phyloP scores from a whole-genome alignment of 2,329 filamentous ascomycete species.

The Tolypocladium sp. region DNA sequence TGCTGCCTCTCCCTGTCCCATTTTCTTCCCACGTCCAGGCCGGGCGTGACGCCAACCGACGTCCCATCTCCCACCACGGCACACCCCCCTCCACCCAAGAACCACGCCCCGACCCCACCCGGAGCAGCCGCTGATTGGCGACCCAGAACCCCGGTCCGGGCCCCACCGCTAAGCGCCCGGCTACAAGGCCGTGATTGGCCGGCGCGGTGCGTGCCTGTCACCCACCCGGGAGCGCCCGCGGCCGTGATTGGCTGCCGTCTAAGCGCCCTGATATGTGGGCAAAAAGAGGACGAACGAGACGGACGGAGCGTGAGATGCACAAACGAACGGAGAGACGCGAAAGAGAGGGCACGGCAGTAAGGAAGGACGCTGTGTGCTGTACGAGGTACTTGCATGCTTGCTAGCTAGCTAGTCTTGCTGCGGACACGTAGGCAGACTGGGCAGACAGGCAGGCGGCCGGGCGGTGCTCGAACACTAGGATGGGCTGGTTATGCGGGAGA shows the following conservation, averaged over 20 bases:
- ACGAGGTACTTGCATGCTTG: neutral
- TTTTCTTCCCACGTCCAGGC: neutral
- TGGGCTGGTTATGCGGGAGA: no score
- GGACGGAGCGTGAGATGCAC: no score
- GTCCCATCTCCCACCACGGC: neutral
- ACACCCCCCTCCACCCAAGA: neutral
- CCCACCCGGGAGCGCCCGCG: constrained; percentile 14
- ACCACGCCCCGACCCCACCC: neutral
- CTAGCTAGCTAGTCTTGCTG: neutral
- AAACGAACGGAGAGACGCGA: neutral
- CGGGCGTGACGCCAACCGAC: neutral
- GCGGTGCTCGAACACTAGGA: no score
- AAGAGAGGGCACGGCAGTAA: neutral
- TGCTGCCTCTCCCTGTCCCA: neutral
- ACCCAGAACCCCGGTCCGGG: constrained; percentile 15
- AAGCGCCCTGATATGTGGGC: constrained; percentile 22
- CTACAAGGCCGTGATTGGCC: constrained; percentile 17
- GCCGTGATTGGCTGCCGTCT: constrained; percentile 23
- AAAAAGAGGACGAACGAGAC: neutral
- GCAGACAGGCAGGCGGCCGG: neutral
- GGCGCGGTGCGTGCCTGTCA: constrained; percentile 16
- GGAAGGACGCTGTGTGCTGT: no score
- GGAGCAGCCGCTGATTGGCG: neutral
- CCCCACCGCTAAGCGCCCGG: constrained; percentile 23
- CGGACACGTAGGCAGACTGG: neutral